Evolutionary conservation across 305 asterid species (phyloP).

Genomic region (Fraxinus ornus): DNA sequence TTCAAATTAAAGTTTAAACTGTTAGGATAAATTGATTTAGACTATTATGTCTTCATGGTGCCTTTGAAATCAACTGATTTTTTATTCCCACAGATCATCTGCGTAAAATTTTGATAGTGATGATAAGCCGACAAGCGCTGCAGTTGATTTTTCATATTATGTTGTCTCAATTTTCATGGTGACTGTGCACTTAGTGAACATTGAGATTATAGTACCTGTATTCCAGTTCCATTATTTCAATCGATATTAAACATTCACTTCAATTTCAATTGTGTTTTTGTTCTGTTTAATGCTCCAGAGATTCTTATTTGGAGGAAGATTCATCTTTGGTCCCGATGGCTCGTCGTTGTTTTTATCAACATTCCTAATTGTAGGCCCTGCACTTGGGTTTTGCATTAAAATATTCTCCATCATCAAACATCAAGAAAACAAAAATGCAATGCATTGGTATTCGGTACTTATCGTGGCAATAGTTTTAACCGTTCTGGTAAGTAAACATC

Average conservation of each 20-base stretch:
- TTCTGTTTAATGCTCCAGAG: slow-evolving; percentile 39
- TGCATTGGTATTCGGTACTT: slow-evolving; percentile 48
- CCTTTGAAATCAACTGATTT: background rate
- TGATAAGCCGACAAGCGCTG: background rate
- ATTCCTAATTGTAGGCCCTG: slow-evolving; percentile 53
- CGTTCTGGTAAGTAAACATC: slow-evolving; percentile 29
- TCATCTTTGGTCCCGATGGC: slow-evolving; percentile 73
- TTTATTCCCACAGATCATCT: background rate
- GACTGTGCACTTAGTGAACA: background rate
- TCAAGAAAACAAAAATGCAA: slow-evolving; percentile 32
- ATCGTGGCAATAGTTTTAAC: slow-evolving; percentile 45
- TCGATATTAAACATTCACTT: background rate
- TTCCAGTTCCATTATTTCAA: background rate
- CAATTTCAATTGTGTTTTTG: background rate
- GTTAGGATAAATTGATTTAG: background rate
- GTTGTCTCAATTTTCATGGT: background rate
- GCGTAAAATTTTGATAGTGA: background rate
- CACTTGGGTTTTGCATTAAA: slow-evolving; percentile 52
- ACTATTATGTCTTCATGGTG: background rate
- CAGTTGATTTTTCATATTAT: background rate
- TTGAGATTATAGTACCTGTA: background rate
- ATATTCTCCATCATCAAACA: slow-evolving; percentile 39
- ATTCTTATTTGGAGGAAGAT: slow-evolving; percentile 75
- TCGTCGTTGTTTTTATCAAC: slow-evolving; percentile 51
- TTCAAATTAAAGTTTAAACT: background rate